Percentiles rank a stretch among this genome's conserved stretches.
Conservation (phyloP, 192 early-diverging fungal genomes). For the Umbelopsis sp. region DNA sequence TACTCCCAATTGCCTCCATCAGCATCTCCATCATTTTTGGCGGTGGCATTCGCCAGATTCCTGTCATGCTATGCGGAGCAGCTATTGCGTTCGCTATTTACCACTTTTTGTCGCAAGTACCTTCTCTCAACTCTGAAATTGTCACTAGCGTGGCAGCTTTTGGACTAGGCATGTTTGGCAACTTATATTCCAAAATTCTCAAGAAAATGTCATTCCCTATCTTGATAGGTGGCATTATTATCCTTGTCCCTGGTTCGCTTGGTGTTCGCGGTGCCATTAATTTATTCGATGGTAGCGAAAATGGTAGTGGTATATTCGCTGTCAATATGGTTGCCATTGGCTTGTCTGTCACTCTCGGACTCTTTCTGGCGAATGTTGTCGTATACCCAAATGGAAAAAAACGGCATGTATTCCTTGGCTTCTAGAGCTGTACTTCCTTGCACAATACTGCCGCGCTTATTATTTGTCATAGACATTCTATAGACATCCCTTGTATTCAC, state of each 20-base stretch:
- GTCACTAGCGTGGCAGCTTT: constrained; percentile 71
- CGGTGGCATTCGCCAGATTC: constrained; percentile 58
- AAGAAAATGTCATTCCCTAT: constrained; percentile 77
- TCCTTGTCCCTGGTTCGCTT: constrained; percentile 84
- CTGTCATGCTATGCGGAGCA: constrained; percentile 63
- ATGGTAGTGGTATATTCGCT: constrained; percentile 38
- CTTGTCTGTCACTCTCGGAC: constrained; percentile 66
- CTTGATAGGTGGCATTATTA: constrained; percentile 77
- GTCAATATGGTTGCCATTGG: constrained; percentile 56
- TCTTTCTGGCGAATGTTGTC: constrained; percentile 68
- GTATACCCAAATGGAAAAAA: constrained; percentile 56
- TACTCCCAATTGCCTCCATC: constrained; percentile 41
- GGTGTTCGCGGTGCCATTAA: constrained; percentile 36
- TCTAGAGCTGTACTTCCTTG: constrained; percentile 31
- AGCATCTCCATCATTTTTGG: constrained; percentile 59
- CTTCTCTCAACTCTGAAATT: constrained; percentile 47
- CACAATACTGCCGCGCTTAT: not conserved
- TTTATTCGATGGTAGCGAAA: constrained; percentile 27
- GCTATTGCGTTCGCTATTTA: constrained; percentile 72
- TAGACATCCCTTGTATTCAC: not conserved
- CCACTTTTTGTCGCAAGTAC: constrained; percentile 58
- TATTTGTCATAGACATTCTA: not conserved
- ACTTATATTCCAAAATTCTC: constrained; percentile 75
- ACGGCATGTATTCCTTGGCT: constrained; percentile 49
- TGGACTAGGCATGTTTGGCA: constrained; percentile 77